Base-by-base conservation (phyloP, 2,329 filamentous ascomycete genomes). In the Talaromyces marneffei region DNA sequence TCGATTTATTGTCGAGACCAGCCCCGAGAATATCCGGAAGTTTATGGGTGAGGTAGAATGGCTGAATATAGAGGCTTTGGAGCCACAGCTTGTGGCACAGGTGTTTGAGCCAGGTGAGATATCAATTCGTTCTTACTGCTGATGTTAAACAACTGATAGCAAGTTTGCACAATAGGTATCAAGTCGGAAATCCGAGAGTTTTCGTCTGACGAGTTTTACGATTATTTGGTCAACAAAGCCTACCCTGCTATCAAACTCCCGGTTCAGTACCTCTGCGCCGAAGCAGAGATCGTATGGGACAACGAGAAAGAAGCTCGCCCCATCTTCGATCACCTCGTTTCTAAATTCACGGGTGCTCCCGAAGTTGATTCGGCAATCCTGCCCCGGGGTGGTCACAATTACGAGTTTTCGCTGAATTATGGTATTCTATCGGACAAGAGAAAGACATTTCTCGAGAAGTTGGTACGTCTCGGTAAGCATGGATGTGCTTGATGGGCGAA, bases 181-280 rank as follows among this genome's bases (percentile, higher is more conserved):
- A 63, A 63, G 16, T 59, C 62, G n/a, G 62, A 63, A 59, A 29
- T 63, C 6, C 16, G 35, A 48, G 62, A 63, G 37, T 63, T 57
- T 23, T n/a, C 10, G 1, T 56, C 57, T 12, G 18, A 57, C 2
- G 57, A 60, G 20, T 50, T 57, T 18, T 63, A 57, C 27, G 52
- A 63, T 9, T 63, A 63, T 48, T 18, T 63, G 25, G 31, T 56
- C 2, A 33, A 57, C 12, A 27, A 42, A 33, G 61, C 53, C 25
- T 63, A 57, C 10, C 57, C 61, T 14, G 53, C 50, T 12, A 50
- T 63, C 42, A 58, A 44, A 18, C 27, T 63, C 18, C 62, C 62
- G 10, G 54, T 63, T 14, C 62, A 63, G 23, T 60, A 42, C 46
- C 37, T 63, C 9, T 59, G 58, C 5, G 62, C 52, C 9, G 62